Evolutionary conservation across 2,329 filamentous ascomycete genomes (phyloP), one percentile per base, ranked within the genome.

Genomic region (Pezicula neosporulosa): DNA sequence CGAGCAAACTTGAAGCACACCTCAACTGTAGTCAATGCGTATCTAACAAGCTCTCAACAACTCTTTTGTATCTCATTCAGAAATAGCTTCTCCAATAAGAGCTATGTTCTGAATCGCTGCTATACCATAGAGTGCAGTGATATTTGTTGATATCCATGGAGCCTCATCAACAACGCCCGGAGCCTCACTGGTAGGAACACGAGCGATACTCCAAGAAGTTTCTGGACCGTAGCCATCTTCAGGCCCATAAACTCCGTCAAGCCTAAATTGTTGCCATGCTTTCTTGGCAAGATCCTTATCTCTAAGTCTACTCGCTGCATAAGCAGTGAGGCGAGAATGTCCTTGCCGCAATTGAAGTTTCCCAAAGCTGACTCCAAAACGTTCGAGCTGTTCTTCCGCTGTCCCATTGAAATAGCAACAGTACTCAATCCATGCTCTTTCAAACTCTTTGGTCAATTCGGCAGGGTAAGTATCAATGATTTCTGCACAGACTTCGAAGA

Each of bases 261-360:
- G 65, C 19, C 74, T 72, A 56, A 80, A 83, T 62, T 82, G 77
- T 0, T 67, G 64, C 80, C 81, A 84, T 0, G 80, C 79, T 2
- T 77, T 69, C 15, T 66, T 57, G 0, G 77, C 79, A 3, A 81
- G 66, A 1, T 72, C 77, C 1, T 64, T 65, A 49, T 82, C 81
- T 4, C 66, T 64, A 1, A 65, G 60, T 49, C 70, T 66, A 19
- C 65, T 60, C 0, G 78, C 77, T 2, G 72, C 76, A 56, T 79
- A 83, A 0, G 80, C 81, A 1, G 81, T 77, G 7, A 84, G 68
- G 2, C 81, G 73, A 2, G 81, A 82, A 60, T 85, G 82, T 0
- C 75, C 80, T 59, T 85, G 81, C 44, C 69, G 68, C 45, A 84
- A 65, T 44, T 65, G 78, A 4, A 76, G 53, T 3, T 55, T 71